Base-by-base conservation (phyloP, 352 stramenopile genomes). In the Phytophthora pluvialis region DNA sequence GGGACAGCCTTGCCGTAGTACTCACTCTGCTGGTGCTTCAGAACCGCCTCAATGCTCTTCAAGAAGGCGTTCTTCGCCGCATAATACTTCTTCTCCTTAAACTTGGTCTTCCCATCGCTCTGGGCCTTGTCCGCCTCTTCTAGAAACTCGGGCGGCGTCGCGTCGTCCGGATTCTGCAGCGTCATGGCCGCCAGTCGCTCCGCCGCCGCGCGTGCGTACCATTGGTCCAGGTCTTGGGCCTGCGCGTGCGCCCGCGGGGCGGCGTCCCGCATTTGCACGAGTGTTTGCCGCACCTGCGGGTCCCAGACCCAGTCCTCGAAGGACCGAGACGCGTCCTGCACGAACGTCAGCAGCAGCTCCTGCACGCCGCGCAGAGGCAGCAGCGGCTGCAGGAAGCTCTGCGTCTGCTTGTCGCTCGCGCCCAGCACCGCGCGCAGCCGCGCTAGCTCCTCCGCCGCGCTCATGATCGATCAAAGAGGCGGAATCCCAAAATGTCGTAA, bases 241-340 rank as follows among this genome's bases (percentile, higher is more conserved):
- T 79, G 62, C 28, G 71, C 33, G 16, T 76, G 67, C 6, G 45
- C 40, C 42, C 63, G 64, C 2, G 74, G 72, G 11, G 76, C 66
- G 2, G 40, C 31, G 13, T 72, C 60, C 18, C 81, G 75, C 54
- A 95, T 70, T 4, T 67, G 64, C 0, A 72, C 25, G 9, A 95
- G 69, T 18, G 89, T 72, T 42, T 89, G 70, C 9, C 74, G 85
- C 28, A 89, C 77, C 10, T 68, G 64, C 0, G 83, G 72, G 48
- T 95, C 85, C 85, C 83, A 93, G 1, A 95, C 74, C 77, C 86
- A 91, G 53, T 94, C 83, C 45, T 84, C 73, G 50, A 95, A 91
- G 32, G 74, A 73, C 12, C 80, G 76, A 32, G 75, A 83, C 15
- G 46, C 5, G 47, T 95, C 85, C 21, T 52, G 69, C 40, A 92